Evolutionary conservation across 441 rosid genomes (phyloP).

Genomic region (Erysimum cheiri): DNA sequence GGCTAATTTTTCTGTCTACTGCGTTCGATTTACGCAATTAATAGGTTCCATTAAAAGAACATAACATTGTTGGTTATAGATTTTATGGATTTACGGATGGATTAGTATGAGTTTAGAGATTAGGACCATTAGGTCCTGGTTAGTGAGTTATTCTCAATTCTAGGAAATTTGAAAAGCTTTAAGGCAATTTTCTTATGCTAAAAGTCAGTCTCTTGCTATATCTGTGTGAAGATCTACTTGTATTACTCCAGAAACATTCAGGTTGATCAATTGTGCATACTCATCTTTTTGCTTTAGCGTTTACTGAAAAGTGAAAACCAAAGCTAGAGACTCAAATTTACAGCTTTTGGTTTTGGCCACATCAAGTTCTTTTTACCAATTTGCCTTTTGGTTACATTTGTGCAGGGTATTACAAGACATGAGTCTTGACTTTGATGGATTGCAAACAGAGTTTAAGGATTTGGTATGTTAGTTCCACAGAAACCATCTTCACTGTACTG

Average conservation of each 20-base stretch:
- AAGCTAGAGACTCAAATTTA: background rate
- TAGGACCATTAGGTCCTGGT: slow-evolving; percentile 18
- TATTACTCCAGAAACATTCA: background rate
- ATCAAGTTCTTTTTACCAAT: slow-evolving; percentile 2
- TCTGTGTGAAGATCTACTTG: background rate
- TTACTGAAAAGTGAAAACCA: slow-evolving; percentile 10
- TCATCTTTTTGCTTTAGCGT: background rate
- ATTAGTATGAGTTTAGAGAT: slow-evolving; percentile 25
- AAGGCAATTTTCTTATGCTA: background rate
- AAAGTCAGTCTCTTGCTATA: background rate
- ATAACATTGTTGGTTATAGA: background rate
- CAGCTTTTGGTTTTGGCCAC: slow-evolving; percentile 10
- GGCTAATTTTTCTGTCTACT: background rate
- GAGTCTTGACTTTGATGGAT: slow-evolving; percentile 57
- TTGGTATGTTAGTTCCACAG: slow-evolving; percentile 60
- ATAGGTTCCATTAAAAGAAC: background rate
- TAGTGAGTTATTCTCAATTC: slow-evolving; percentile 6
- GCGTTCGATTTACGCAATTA: slow-evolving; percentile 1
- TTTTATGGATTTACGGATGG: slow-evolving; percentile 4
- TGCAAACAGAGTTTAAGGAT: slow-evolving; percentile 56
- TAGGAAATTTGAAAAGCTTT: slow-evolving; percentile 1
- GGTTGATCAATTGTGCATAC: slow-evolving; percentile 6
- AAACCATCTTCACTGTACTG: slow-evolving; percentile 4
- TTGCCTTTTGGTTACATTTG: slow-evolving; percentile 20
- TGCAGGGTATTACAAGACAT: slow-evolving; percentile 82